Evolutionary conservation across 768 basidiomycete species (phyloP), one percentile per base, ranked within the genome.

Genomic region (Nidularia sp.): DNA sequence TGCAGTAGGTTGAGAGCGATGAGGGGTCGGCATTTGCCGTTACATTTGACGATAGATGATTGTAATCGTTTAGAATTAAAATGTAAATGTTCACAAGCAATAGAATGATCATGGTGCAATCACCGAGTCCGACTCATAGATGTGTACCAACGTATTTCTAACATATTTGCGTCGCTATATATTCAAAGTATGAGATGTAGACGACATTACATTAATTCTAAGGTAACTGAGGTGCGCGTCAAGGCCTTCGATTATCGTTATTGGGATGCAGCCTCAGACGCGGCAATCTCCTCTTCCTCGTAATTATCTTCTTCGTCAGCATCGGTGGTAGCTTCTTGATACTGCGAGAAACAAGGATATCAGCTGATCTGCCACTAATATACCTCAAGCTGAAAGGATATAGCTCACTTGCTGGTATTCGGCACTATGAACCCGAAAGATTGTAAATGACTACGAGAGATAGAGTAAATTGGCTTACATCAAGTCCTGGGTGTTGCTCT

Each of bases 341-440:
- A 86, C 78, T 85, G 56, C n/a, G 47, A 53, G 52, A 42, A 12
- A 6, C 6, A 10, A 25, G 6, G 47, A 34, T 48, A 49, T 45
- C 31, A 25, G n/a, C 52, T n/a, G n/a, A n/a, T n/a, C n/a, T n/a
- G 42, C 34, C 10, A 43, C 49, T 42, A 3, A 18, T 25, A 18
- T 18, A 33, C 15, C n/a, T 42, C 7, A 13, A 18, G 29, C 5
- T 36, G 12, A 48, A 29, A 45, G 2, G 46, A 49, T 69, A 57
- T n/a, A n/a, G n/a, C n/a, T n/a, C 59, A 83, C 88, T 77, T 90
- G 90, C 65, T 94, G 91, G 71, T 96, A 96, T 65, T 98, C 94
- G 51, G 90, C 80, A 53, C 89, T 91, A 49, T n/a, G 55, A 2
- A 6, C 25, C 57, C 36, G 12, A 22, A 25, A 55, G 18, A 18